A percentile compares a stretch with the other conserved stretches of the same genome.
Conservation (phyloP, 2,329 filamentous ascomycete genomes). For the Arthroderma sp. region DNA sequence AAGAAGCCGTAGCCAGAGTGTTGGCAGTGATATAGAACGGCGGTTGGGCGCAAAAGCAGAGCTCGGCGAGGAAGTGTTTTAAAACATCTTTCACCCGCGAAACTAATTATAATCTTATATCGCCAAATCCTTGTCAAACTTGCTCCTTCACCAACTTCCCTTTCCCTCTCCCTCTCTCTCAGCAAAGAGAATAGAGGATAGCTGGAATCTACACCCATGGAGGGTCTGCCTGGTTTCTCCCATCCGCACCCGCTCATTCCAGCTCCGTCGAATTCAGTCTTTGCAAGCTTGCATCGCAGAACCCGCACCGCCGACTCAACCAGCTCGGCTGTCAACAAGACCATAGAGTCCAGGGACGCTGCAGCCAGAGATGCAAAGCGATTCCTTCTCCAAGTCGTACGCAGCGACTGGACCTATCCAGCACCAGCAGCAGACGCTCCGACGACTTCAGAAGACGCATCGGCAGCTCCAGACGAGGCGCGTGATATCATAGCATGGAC, state of each 20-base stretch:
- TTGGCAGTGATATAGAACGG: too few relatives aligned
- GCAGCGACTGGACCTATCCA: constrained; percentile 33
- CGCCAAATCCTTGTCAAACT: too few relatives aligned
- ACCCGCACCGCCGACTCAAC: constrained; percentile 15
- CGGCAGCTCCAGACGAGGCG: not conserved
- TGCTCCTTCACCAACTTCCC: not conserved
- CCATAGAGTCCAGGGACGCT: constrained; percentile 26
- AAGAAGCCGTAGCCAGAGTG: too few relatives aligned
- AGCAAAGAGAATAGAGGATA: not conserved
- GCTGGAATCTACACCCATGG: not conserved
- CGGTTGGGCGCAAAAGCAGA: too few relatives aligned
- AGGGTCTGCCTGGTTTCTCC: not conserved
- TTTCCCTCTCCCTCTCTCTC: not conserved
- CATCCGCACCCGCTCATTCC: constrained; percentile 6
- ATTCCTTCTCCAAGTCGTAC: constrained; percentile 30
- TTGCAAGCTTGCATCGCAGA: constrained; percentile 17
- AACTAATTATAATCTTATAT: too few relatives aligned
- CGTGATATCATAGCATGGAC: constrained; percentile 14
- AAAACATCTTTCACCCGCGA: too few relatives aligned
- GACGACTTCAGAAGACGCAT: not conserved
- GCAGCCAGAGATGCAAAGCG: constrained; percentile 32
- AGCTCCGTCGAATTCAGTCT: constrained; percentile 12
- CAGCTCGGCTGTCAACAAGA: not conserved
- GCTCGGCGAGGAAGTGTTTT: too few relatives aligned
- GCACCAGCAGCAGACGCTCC: not conserved